Percentiles rank a stretch among this genome's conserved stretches.
phyloP scores from a whole-genome alignment of 805 yeast genomes.

The Starmerella kuoi region DNA sequence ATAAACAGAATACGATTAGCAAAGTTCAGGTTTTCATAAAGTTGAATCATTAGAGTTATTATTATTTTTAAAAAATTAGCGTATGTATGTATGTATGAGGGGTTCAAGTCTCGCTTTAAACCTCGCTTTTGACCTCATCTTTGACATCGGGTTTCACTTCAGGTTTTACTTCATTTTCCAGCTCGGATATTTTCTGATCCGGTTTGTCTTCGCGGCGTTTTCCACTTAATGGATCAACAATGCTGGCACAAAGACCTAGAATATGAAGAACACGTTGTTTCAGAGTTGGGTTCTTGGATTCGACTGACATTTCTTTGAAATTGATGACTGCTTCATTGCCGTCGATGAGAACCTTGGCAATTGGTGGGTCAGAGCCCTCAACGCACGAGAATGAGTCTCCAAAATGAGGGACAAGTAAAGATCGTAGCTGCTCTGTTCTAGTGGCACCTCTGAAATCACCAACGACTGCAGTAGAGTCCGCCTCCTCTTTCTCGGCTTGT shows the following conservation, averaged over 20 bases:
- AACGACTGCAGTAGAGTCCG: background rate
- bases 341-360: constrained; percentile 57
- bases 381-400: constrained; percentile 51
- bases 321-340: constrained; percentile 59
- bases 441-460: constrained; percentile 14
- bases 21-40: too few species aligned
- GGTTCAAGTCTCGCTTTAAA: too few species aligned
- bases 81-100: too few species aligned
- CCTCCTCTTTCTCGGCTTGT: constrained; percentile 18
- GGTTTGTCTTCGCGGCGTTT: constrained; percentile 8
- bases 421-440: constrained; percentile 43
- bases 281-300: constrained; percentile 61
- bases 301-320: constrained; percentile 52
- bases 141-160: background rate
- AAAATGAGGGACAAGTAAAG: constrained; percentile 69
- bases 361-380: constrained; percentile 29
- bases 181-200: background rate
- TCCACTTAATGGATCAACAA: constrained; percentile 62
- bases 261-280: constrained; percentile 75
- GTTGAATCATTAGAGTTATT: too few species aligned
- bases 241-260: constrained; percentile 58
- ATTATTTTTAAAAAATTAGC: too few species aligned
- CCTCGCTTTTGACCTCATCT: background rate
- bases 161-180: background rate
- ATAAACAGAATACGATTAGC: too few species aligned